Evolutionary conservation across 2,329 filamentous ascomycete species (phyloP).

Genomic region (Fusarium burgessii): DNA sequence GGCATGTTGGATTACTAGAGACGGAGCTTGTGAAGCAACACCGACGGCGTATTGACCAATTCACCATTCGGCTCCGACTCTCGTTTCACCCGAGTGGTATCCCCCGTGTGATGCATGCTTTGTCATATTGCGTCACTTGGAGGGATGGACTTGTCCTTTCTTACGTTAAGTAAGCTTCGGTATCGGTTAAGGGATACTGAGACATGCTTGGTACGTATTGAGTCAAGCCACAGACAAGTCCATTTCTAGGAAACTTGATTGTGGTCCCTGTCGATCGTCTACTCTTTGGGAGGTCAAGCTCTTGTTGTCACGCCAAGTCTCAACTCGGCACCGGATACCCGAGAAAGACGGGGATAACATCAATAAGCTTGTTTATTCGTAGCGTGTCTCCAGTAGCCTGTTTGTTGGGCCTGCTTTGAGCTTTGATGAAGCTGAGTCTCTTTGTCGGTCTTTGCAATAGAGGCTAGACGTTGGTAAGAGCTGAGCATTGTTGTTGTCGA

Average conservation of each 20-base stretch:
- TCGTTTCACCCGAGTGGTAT: constrained; percentile 9
- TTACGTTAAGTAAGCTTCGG: background rate
- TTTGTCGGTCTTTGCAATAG: background rate
- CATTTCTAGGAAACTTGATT: constrained; percentile 16
- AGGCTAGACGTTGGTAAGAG: background rate
- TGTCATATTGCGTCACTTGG: constrained; percentile 3
- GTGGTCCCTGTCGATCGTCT: constrained; percentile 28
- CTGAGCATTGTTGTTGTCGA: background rate
- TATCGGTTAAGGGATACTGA: background rate
- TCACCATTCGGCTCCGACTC: constrained; percentile 12
- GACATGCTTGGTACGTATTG: background rate
- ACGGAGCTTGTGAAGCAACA: background rate
- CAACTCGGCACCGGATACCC: constrained; percentile 27
- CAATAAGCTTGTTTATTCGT: constrained; percentile 36
- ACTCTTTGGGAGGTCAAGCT: background rate
- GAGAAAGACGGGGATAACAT: constrained; percentile 21
- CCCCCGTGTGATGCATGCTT: constrained; percentile 9
- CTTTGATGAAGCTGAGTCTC: constrained; percentile 6
- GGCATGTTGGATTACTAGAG: background rate
- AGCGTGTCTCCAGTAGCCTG: constrained; percentile 31
- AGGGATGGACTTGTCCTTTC: background rate
- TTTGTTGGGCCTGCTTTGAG: constrained; percentile 28
- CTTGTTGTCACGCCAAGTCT: constrained; percentile 25
- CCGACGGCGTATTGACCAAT: background rate
- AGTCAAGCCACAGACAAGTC: constrained; percentile 21